Base-by-base conservation (phyloP, 768 basidiomycete genomes). In the Calocybe indica region DNA sequence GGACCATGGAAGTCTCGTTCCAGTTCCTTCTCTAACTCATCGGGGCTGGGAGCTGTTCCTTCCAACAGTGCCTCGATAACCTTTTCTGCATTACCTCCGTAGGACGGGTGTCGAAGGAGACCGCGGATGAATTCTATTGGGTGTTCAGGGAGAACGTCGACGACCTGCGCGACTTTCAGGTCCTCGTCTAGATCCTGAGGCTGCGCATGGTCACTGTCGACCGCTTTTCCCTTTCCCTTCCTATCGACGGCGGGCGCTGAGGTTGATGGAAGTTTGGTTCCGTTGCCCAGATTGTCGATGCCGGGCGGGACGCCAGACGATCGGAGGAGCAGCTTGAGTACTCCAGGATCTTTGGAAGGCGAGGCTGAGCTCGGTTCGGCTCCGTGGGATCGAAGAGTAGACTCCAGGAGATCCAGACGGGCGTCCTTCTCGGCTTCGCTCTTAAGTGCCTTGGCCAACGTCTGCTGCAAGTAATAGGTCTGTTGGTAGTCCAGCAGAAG, bases 61-160 rank as follows among this genome's bases (percentile, higher is more conserved):
- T 91, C 89, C 40, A 93, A 65, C n/a, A 93, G 61, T 0, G 85
- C 85, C 36, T 73, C 80, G 8, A 91, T 71, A 13, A 89, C 76
- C 34, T 70, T 70, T 54, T 89, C 87, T 1, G 79, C 69, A 32
- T 74, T 72, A 2, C 77, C 74, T n/a, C 60, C 57, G 55, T 79
- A 85, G 6, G 72, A 62, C 15, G 71, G 62, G 47, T 78, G 73
- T 9, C 52, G 47, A 9, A 92, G 72, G 13, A 89, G 66, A 13
- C 70, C 73, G 33, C 75, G 74, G 43, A 92, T 66, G 55, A 91
- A 87, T 2, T 58, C 57, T 0, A 75, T 68, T 0, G 75, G 61
- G 28, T 78, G 67, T 37, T 88, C 76, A 0, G 89, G 86, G 33
- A 93, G 69, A 51, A 92, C 80, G 52, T 89, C 89, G 9, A 88